Evolutionary conservation across 1,284 basidiomycete species (phyloP), one percentile per base, ranked within the genome.

Genomic region (Kalmanozyma brasiliensis): DNA sequence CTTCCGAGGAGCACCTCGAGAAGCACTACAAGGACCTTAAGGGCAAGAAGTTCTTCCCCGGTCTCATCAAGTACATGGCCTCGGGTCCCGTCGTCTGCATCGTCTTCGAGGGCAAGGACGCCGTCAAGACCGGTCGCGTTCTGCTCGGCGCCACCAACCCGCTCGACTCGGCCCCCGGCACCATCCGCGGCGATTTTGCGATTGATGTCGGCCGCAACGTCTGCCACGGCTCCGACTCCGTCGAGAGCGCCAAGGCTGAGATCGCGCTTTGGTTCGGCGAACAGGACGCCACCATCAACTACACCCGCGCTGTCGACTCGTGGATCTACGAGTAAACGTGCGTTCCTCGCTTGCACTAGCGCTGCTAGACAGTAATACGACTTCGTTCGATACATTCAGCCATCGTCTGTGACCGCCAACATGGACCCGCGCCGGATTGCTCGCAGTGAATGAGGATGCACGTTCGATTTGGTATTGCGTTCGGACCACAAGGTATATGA

Each of bases 121-220:
- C 78, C 46, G 78, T 81, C 47, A 79, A 77, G 73, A 74, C 74
- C 57, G 94, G 94, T 78, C 93, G 94, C 85, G 87, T 84, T 83
- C 93, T 98, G 89, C 91, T 98, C 78, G 94, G 95, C 83, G 90
- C 93, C 45, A 98, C 96, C 83, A 97, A 98, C 89, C 96, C 95
- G 62, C 89, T 98, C 67, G 88, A 87, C 49, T 97, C 94, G 69
- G 86, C 88, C 69, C 88, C 92, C 42, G 80, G 80, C 32, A 82
- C 79, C 49, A 70, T 70, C 61, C 36, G 67, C 8, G 82, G 66
- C 49, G 66, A 66, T 68, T 70, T 62, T 46, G 90, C 90, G 77
- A 90, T 98, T 80, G 91, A 92, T 78, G 91, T 94, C 78, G 94
- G 92, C 68, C 83, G 76, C 77, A 79, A 76, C 70, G 76, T 81